Evolutionary conservation across 1,284 basidiomycete species (phyloP), one percentile per base, ranked within the genome.

Genomic region (Waitea zeae): DNA sequence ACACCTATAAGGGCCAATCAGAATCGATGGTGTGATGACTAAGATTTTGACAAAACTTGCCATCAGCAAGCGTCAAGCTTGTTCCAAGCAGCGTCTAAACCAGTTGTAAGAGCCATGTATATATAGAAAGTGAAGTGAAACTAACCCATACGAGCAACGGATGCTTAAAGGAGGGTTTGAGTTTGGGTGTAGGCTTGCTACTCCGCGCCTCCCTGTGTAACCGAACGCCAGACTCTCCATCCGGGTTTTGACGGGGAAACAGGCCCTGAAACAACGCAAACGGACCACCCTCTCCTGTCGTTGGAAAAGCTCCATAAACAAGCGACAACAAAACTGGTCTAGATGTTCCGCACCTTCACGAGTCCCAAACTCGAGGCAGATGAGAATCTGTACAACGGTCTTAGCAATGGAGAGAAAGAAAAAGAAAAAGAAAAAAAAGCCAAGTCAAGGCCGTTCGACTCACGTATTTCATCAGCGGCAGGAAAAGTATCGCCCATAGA

Each of bases 391-490:
- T 17, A 26, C n/a, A 13, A 34, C 20, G 38, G 19, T 20, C 5
- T 29, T n/a, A 26, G 22, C 22, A 26, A 7, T 7, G 22, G 7
- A 7, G 7, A n/a, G 7, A n/a, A 26, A 7, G 22, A 5, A 36
- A 17, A 28, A 39, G 12, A 24, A 20, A 14, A 22, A n/a, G 15
- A n/a, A n/a, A n/a, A n/a, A 14, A 11, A 34, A 13, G 12, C 26
- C n/a, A 7, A 14, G 27, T 17, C 14, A 11, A 30, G 12, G 30
- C 34, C 17, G 33, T 30, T 18, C 12, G 13, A 49, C 69, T 36
- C 38, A 70, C 72, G 44, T 78, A 78, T 73, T 78, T 78, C 26
- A 71, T 24, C 27, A 77, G 46, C 0, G 73, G 71, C n/a, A 77
- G 42, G 19, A 78, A 51, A 0, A 69, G 67, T 30, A 80, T 46